Percentiles rank a stretch among this genome's conserved stretches.
phyloP scores from a whole-genome alignment of 257 asterid genomes.

The Fraxinus cuspidata region DNA sequence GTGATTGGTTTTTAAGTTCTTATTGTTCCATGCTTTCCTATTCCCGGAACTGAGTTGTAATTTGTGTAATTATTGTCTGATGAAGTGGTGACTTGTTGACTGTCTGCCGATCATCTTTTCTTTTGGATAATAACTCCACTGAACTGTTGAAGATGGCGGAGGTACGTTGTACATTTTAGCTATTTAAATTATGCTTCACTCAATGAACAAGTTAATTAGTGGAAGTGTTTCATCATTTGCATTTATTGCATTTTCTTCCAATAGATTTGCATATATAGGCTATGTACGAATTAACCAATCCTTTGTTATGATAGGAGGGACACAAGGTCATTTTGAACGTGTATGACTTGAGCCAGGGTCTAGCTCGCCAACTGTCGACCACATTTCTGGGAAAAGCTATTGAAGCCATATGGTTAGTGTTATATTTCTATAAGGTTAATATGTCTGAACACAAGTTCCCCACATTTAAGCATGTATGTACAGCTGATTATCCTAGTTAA shows the following conservation, averaged over 20 bases:
- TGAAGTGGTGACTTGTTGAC: background rate
- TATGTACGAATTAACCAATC: background rate
- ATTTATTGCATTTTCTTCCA: background rate
- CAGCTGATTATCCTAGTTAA: background rate
- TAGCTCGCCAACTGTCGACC: conserved; percentile 84
- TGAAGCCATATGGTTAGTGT: conserved; percentile 87
- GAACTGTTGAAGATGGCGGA: conserved; percentile 52
- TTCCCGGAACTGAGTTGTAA: background rate
- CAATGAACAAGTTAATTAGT: background rate
- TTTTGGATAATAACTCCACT: conserved; percentile 5
- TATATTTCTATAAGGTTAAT: background rate
- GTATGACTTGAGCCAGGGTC: conserved; percentile 92
- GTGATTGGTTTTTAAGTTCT: conserved; percentile 25
- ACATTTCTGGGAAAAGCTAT: conserved; percentile 84
- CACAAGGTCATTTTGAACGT: conserved; percentile 77
- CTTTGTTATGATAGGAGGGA: conserved; percentile 63
- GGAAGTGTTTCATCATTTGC: background rate
- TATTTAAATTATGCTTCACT: background rate
- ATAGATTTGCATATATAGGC: background rate
- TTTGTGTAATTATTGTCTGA: background rate
- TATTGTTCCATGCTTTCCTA: background rate
- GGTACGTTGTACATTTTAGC: conserved; percentile 31
- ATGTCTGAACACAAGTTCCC: background rate
- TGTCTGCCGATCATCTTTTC: conserved; percentile 31
- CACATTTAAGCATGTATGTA: background rate